These are phyloP conservation scores for Calonectria honghensis DNA, from an alignment of 2,329 filamentous ascomycete genomes.

Conservation along the genomic window DNA sequence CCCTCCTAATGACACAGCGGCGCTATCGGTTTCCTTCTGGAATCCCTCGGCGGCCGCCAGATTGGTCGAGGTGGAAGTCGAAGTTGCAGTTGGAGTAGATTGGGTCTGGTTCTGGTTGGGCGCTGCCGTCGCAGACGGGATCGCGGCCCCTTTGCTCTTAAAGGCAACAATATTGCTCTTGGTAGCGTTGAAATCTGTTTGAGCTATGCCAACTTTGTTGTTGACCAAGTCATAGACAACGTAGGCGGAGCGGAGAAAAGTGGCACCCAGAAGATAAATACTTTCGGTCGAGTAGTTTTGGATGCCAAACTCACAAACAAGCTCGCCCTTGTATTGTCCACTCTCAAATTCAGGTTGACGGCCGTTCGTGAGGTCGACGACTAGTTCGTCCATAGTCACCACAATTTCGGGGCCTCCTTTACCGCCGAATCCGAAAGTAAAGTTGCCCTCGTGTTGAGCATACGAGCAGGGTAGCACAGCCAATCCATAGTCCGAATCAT, in stretches of 20 bases:
- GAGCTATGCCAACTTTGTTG: constrained; percentile 73
- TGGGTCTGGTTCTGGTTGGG: constrained; percentile 61
- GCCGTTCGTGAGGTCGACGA: constrained; percentile 66
- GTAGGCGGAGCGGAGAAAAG: constrained; percentile 76
- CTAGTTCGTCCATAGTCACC: constrained; percentile 73
- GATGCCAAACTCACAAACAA: constrained; percentile 74
- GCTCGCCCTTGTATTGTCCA: constrained; percentile 66
- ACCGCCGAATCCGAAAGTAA: constrained; percentile 73
- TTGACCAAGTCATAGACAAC: constrained; percentile 77
- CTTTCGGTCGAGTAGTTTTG: constrained; percentile 65
- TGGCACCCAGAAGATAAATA: constrained; percentile 73
- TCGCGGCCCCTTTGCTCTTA: constrained; percentile 67
- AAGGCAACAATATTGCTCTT: constrained; percentile 70
- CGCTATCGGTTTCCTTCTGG: constrained; percentile 50
- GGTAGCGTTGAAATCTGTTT: constrained; percentile 74
- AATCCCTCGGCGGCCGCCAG: constrained; percentile 58
- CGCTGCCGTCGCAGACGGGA: constrained; percentile 69
- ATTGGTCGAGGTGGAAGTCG: constrained; percentile 28
- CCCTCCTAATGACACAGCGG: constrained; percentile 41
- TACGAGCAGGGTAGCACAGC: constrained; percentile 72
- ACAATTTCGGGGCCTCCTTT: constrained; percentile 69
- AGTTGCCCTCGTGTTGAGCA: constrained; percentile 66
- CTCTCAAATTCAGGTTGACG: constrained; percentile 60
- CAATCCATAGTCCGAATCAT: constrained; percentile 59
- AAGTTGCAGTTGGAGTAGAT: constrained; percentile 45